Conservation (phyloP, 1,284 basidiomycete species). For the Fomitiporia mediterranea region DNA sequence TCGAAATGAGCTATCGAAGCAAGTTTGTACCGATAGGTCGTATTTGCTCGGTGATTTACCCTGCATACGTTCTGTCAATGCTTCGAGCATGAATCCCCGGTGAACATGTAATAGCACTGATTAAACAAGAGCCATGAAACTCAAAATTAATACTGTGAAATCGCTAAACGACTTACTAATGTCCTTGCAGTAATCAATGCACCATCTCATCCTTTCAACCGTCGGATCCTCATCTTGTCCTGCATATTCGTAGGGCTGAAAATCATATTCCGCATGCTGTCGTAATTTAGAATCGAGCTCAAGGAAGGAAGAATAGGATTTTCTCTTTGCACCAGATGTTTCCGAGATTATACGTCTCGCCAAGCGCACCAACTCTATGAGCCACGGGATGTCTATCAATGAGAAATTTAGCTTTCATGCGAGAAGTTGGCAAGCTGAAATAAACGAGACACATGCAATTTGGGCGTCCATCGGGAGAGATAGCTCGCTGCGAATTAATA, state of each 20-base stretch:
- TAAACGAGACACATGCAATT: constrained; percentile 24
- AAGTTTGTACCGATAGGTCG: constrained; percentile 61
- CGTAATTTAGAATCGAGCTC: constrained; percentile 47
- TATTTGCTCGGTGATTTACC: constrained; percentile 59
- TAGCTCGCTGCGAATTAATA: constrained; percentile 33
- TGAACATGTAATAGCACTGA: constrained; percentile 64
- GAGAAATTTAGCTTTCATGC: neutral
- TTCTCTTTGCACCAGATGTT: constrained; percentile 50
- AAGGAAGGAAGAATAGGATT: constrained; percentile 43
- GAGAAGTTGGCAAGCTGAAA: neutral
- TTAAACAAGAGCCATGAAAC: neutral
- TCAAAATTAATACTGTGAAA: too few species aligned
- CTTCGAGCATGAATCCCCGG: constrained; percentile 61
- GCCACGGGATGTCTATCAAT: constrained; percentile 51
- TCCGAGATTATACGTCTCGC: constrained; percentile 47
- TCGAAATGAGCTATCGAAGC: constrained; percentile 66
- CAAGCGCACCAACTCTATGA: constrained; percentile 47
- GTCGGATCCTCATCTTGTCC: constrained; percentile 24
- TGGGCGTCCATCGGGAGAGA: constrained; percentile 45
- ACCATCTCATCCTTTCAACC: constrained; percentile 36
- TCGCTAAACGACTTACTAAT: constrained; percentile 39
- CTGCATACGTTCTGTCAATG: constrained; percentile 51
- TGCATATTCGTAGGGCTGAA: constrained; percentile 33
- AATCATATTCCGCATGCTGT: constrained; percentile 52
- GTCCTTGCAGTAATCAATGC: constrained; percentile 52